These are phyloP conservation scores for Turritis glabra DNA, from an alignment of 345 rosid species.

Conservation along the genomic window DNA sequence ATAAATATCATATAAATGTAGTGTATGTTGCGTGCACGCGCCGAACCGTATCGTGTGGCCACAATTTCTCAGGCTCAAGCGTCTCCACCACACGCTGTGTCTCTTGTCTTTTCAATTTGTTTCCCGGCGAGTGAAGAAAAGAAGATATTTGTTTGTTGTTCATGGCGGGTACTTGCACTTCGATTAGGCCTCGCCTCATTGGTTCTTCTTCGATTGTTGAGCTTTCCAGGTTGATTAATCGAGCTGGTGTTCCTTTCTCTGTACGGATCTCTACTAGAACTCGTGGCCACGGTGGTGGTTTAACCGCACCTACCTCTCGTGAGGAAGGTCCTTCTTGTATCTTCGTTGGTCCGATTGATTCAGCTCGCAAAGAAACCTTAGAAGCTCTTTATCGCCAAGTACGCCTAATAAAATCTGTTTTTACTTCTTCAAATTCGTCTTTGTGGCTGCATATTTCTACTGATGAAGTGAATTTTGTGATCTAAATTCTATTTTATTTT, in stretches of 20 bases:
- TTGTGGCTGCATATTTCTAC: too few species aligned
- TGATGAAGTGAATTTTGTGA: too few species aligned
- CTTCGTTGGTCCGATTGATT: slow-evolving; percentile 88
- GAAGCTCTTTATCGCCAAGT: slow-evolving; percentile 95
- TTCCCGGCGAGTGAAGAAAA: slow-evolving; percentile 32
- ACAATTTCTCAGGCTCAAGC: slow-evolving; percentile 15
- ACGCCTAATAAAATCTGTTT: not conserved
- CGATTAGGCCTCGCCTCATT: slow-evolving; percentile 53
- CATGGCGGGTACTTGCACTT: slow-evolving; percentile 73
- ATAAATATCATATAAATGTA: not conserved
- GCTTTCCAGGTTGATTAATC: slow-evolving; percentile 42
- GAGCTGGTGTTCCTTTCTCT: slow-evolving; percentile 50
- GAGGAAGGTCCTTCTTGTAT: slow-evolving; percentile 85
- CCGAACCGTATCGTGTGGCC: slow-evolving; percentile 40
- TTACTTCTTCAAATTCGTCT: not conserved
- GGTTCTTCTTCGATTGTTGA: slow-evolving; percentile 44
- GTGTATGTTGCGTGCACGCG: slow-evolving; percentile 42
- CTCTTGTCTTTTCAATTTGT: not conserved
- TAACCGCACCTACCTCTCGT: slow-evolving; percentile 39
- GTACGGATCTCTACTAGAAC: slow-evolving; percentile 49
- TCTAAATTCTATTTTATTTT: too few species aligned
- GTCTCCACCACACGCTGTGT: slow-evolving; percentile 30
- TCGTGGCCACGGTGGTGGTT: slow-evolving; percentile 41
- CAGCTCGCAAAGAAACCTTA: slow-evolving; percentile 88
- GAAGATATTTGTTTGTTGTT: slow-evolving; percentile 6